Evolutionary conservation across 2,329 filamentous ascomycete genomes (phyloP).

Genomic region (Hypoxylon sp.): DNA sequence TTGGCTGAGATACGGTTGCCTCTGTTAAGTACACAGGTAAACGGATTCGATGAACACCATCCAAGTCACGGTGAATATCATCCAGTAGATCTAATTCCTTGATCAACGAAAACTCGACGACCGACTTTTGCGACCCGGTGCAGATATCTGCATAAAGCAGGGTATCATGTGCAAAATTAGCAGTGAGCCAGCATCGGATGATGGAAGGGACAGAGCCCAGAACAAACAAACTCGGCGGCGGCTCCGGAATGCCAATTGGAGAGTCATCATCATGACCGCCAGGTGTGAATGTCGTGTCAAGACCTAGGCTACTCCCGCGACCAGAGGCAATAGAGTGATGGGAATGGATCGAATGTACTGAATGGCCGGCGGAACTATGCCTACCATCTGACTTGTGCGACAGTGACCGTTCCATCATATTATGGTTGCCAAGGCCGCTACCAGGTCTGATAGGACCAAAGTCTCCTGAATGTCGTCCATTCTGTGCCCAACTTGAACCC

Average conservation of each 20-base stretch:
- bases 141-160: constrained; percentile 93
- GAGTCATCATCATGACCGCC: constrained; percentile 76
- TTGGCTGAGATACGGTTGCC: constrained; percentile 84
- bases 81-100: constrained; percentile 80
- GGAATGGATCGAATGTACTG: constrained; percentile 74
- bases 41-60: constrained; percentile 78
- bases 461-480: constrained; percentile 85
- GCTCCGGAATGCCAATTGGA: constrained; percentile 78
- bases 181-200: constrained; percentile 94
- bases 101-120: constrained; percentile 82
- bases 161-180: constrained; percentile 89
- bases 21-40: constrained; percentile 91
- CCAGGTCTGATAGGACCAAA: constrained; percentile 82
- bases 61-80: constrained; percentile 75
- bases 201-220: constrained; percentile 93
- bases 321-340: constrained; percentile 81
- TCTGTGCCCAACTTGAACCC: constrained; percentile 86
- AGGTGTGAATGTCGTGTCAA: constrained; percentile 79
- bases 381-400: constrained; percentile 97
- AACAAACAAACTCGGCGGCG: constrained; percentile 87
- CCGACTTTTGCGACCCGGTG: constrained; percentile 90
- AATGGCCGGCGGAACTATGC: constrained; percentile 93
- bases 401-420: constrained; percentile 89
- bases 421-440: constrained; percentile 82
- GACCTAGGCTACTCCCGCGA: constrained; percentile 88